Evolutionary conservation across 169 alveolate species (phyloP), one percentile per base, ranked within the genome.

Genomic region (Cryptosporidium tyzzeri): DNA sequence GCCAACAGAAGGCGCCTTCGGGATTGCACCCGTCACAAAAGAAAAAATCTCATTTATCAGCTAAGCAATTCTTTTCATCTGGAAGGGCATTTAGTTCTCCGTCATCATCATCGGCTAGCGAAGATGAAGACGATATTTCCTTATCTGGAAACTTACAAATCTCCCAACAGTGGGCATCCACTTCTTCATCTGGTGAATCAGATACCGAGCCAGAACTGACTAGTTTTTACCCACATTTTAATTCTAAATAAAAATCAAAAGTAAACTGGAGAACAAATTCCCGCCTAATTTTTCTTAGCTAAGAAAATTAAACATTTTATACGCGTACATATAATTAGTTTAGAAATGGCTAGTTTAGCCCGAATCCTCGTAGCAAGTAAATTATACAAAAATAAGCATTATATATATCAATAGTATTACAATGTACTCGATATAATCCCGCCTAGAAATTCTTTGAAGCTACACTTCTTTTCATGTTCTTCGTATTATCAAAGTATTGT

Each of bases 1-100:
- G 74, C 33, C 89, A 80, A 33, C 2, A 26, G 2, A 80, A 62
- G 70, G 26, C 68, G 53, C 29, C 26, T 18, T 29, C 62, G 1
- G 39, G 70, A 45, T 6, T 37, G 7, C 44, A 26, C 16, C 23
- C 53, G 9, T 29, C 70, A 10, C 68, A 73, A 51, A 73, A 73
- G 37, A 80, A 59, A 48, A 80, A 80, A 44, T 39, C 89, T n/a
- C 74, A 80, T 26, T 26, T 80, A 3, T 80, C 89, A 21, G 74
- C 89, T 21, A 80, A 80, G 55, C 89, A 62, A 48, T 80, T 80
- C 89, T 80, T 80, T 35, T 80, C 89, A 5, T 62, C 89, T 4
- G 89, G 89, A 16, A 80, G 89, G 39, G 89, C 89, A 9, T 80
- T 80, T 44, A 80, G 67, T 23, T 80, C 86, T 18, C 86, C 73